Evolutionary conservation across 176 grass and related monocot species (phyloP), one percentile per base, ranked within the genome.

Genomic region (Oryza brachyantha): DNA sequence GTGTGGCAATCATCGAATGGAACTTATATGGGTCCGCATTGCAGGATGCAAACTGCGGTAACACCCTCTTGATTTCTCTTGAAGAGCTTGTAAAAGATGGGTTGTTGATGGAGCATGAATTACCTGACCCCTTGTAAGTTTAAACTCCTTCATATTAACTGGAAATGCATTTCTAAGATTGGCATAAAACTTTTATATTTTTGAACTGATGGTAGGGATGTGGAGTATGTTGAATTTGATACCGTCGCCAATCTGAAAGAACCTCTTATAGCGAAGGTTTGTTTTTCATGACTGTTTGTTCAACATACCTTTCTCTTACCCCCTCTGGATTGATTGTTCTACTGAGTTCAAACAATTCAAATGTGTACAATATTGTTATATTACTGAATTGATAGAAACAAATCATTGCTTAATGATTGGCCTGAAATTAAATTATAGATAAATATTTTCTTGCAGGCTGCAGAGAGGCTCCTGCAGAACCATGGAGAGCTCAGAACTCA

Each of bases 31-130:
- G 21, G 19, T 62, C 82, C 40, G 16, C 3, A 54, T 77, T 84
- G 78, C 85, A 98, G 95, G 95, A 98, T 91, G 92, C 95, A 5
- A 98, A 94, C 78, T 98, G 90, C 62, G 92, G 92, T 41, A 98
- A 87, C 70, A 98, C 92, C 11, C 86, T 98, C 64, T 65, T 98
- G 46, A 85, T 98, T 87, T 98, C 95, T 78, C 85, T 98, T 64
- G 85, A 94, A 73, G 95, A 98, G 77, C 88, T 98, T 83, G 95
- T 94, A 62, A 94, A 92, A 86, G 92, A 98, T 64, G 95, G 95
- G 43, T 83, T 94, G 61, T 61, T 98, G 83, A 90, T 79, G 82
- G 73, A 92, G 72, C 36, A 90, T 65, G 92, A 98, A 85, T 89
- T 98, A 88, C 92, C 92, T 74, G 73, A 70, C 12, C 78, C 83